Conservation (phyloP, 2,329 filamentous ascomycete genomes). For the Eutypella sp. region DNA sequence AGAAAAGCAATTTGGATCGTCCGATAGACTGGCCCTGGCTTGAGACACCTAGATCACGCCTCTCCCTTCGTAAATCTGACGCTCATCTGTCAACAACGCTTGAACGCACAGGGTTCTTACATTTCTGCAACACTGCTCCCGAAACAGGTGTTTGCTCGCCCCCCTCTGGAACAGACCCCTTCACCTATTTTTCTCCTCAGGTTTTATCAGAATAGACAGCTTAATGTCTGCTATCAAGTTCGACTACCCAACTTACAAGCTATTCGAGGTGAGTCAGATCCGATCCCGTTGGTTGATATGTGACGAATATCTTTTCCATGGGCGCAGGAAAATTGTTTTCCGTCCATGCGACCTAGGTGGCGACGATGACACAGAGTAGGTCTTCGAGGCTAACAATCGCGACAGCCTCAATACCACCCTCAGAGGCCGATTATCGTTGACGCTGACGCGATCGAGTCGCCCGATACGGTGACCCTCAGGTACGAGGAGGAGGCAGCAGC, state of each 20-base stretch:
- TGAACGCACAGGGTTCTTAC: slow-evolving; percentile 12
- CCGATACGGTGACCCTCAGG: slow-evolving; percentile 50
- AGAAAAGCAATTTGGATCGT: slow-evolving; percentile 17
- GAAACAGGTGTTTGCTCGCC: slow-evolving; percentile 31
- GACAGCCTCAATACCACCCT: slow-evolving; percentile 48
- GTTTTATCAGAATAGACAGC: slow-evolving; percentile 28
- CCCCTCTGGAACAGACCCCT: slow-evolving; percentile 27
- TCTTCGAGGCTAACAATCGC: slow-evolving; percentile 12
- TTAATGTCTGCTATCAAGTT: slow-evolving; percentile 57
- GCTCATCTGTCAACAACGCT: background rate
- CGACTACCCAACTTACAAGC: slow-evolving; percentile 51
- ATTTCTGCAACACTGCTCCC: slow-evolving; percentile 27
- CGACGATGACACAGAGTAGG: too few species aligned
- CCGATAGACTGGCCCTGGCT: slow-evolving; percentile 17
- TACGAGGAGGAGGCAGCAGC: slow-evolving; percentile 52
- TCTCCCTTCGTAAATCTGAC: slow-evolving; percentile 3
- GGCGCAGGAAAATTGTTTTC: background rate
- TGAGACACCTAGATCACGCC: slow-evolving; percentile 20
- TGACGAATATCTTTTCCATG: background rate
- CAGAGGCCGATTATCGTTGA: slow-evolving; percentile 54
- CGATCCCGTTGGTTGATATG: background rate
- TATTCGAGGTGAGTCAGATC: slow-evolving; percentile 51
- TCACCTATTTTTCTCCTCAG: slow-evolving; percentile 17
- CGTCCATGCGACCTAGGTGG: background rate
- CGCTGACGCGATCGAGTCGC: slow-evolving; percentile 50